These are phyloP conservation scores for Kitagawia praeruptora DNA, from an alignment of 129 eudicot genomes.

Conservation along the genomic window DNA sequence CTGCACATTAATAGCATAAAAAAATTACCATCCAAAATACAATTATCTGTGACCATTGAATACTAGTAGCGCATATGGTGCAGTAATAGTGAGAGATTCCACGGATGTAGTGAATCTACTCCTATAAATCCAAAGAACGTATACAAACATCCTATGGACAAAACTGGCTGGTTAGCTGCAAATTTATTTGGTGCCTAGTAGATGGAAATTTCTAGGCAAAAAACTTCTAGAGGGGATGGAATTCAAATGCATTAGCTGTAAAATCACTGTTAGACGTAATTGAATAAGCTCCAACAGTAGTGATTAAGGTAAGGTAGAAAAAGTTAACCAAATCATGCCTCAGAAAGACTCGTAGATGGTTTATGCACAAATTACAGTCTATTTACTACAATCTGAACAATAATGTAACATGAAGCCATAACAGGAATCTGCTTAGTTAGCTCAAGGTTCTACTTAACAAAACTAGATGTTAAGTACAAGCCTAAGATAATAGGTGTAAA, in stretches of 20 bases:
- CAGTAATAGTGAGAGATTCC: neutral
- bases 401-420: neutral
- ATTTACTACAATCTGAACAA: neutral
- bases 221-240: neutral
- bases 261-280: neutral
- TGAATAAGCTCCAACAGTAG: neutral
- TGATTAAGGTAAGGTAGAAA: neutral
- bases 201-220: neutral
- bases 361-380: neutral
- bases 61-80: neutral
- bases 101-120: neutral
- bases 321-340: neutral
- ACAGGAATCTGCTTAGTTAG: neutral
- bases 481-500: neutral
- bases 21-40: neutral
- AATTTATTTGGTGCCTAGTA: neutral
- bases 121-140: neutral
- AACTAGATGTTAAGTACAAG: neutral
- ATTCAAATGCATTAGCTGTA: neutral
- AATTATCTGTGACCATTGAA: neutral
- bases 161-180: neutral
- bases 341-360: neutral
- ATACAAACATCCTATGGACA: neutral
- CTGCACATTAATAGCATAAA: slow-evolving; percentile 28
- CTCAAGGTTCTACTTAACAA: neutral